Base-by-base conservation (phyloP, 1,284 basidiomycete genomes). In the Austropuccinia psidii region DNA sequence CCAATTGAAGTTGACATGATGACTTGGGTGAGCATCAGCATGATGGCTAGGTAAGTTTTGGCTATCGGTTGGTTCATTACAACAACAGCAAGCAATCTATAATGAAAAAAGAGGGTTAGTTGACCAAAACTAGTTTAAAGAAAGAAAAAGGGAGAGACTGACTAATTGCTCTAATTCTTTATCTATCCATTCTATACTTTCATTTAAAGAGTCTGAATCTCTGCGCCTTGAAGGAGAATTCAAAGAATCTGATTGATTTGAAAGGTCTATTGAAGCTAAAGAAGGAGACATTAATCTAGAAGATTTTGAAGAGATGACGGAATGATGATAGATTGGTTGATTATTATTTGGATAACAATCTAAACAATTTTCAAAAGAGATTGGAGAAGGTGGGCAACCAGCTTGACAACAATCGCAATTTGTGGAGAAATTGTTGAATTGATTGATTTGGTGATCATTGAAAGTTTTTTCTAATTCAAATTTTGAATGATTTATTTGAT, bases 141-240 rank as follows among this genome's bases (percentile, higher is more conserved):
- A 50, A 37, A 1, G 57, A 41, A 17, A 67, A 50, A 60, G 21
- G 41, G 43, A 33, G 41, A 49, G 8, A 73, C 37, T 7, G 27
- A 73, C 69, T 6, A 73, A 50, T 73, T 73, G 58, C 24, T 73
- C 69, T 27, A 73, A n/a, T 64, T 73, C 69, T 29, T 73, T 55
- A 45, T 73, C 29, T 21, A 55, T 73, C 69, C 69, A 73, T 31
- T 54, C 9, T 5, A 64, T 62, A 29, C 64, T 49, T n/a, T 64
- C 21, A 21, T 62, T 50, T 5, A 64, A 37, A 55, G 52, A 31
- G 27, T 31, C 52, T 54, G 33, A 11, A 31, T 43, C n/a, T 33
- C 27, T 47, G n/a, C 39, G n/a, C 1, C 7, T 15, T 31, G 15
- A 9, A 47, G 31, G 52, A 24, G 54, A 21, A 41, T 37, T 35